Base-by-base conservation (phyloP, 2,329 filamentous ascomycete genomes). In the Atkinsonella texensis region DNA sequence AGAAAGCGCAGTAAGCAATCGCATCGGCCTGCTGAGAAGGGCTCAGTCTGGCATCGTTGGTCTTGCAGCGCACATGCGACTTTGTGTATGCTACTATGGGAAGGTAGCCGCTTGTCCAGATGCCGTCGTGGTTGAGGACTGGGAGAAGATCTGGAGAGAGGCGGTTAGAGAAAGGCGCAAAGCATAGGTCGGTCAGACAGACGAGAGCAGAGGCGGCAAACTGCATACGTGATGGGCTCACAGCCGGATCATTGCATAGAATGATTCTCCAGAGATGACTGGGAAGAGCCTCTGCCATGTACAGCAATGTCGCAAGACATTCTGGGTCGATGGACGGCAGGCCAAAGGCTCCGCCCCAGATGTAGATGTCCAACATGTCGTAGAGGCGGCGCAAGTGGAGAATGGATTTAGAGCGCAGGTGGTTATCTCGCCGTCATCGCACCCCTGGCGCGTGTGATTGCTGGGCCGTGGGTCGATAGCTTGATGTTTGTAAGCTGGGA, bases 281-380 rank as follows among this genome's bases (percentile, higher is more conserved):
- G 52, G 79, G 76, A 23, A 87, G 71, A 53, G 76, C 76, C 59
- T 80, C 73, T 54, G 80, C 77, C 52, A 95, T 75, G 65, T 90
- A 90, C 50, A 87, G 81, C 58, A 95, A 81, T 43, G 85, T 76
- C 31, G 90, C 90, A 54, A 95, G 80, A 64, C 90, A 97, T 72
- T 95, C 87, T 45, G 91, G 76, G 62, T 97, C 90, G 61, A 97
- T 85, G 43, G 93, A 97, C 13, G 91, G 84, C 44, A 96, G 79
- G 41, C 83, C 83, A 66, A 95, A 95, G 41, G 87, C 90, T 51
- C 89, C 84, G 48, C 90, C 90, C 85, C 90, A 95, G 62, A 95
- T 79, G 69, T 95, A 86, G 54, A 98, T 79, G 70, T 91, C 80
- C 48, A 70, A 56, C 68, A 70, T 70, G 48, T 31, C 20, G 20